Conservation (phyloP, 495 filamentous ascomycete species). For the Aspergillus haitiensis region DNA sequence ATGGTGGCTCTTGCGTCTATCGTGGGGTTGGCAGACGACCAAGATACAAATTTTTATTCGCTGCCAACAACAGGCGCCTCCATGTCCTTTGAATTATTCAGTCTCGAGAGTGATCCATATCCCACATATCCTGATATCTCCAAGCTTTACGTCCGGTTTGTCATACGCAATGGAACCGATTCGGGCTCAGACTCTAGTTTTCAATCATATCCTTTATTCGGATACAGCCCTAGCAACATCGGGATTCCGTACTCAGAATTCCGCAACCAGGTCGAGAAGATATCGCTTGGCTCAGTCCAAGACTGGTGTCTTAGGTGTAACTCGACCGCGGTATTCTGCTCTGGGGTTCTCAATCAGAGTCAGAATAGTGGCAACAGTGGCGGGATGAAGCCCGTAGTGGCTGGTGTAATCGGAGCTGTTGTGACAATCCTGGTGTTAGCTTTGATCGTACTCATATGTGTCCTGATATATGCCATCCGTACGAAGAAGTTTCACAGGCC, state of each 20-base stretch:
- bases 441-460: conserved; percentile 27
- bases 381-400: conserved; percentile 46
- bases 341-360: conserved; percentile 31
- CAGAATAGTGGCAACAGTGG: conserved; percentile 4
- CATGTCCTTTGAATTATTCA: conserved; percentile 75
- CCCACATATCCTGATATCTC: conserved; percentile 50
- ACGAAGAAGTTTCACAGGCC: conserved; percentile 28
- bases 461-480: conserved; percentile 46
- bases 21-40: conserved; percentile 51
- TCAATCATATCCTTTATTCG: conserved; percentile 66
- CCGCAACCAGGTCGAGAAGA: conserved; percentile 53
- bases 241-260: conserved; percentile 66
- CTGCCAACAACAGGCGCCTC: conserved; percentile 67
- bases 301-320: conserved; percentile 73
- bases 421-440: conserved; percentile 40
- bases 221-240: conserved; percentile 47
- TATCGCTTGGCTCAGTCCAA: conserved; percentile 57
- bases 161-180: conserved; percentile 75
- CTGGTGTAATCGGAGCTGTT: conserved; percentile 54
- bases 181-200: conserved; percentile 44
- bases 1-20: conserved; percentile 77
- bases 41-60: conserved; percentile 63
- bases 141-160: conserved; percentile 71
- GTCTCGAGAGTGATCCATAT: conserved; percentile 46
- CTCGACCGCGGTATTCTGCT: conserved; percentile 61